Base-by-base conservation (phyloP, 164 flowering plant genomes). In the Litsea cubeba region DNA sequence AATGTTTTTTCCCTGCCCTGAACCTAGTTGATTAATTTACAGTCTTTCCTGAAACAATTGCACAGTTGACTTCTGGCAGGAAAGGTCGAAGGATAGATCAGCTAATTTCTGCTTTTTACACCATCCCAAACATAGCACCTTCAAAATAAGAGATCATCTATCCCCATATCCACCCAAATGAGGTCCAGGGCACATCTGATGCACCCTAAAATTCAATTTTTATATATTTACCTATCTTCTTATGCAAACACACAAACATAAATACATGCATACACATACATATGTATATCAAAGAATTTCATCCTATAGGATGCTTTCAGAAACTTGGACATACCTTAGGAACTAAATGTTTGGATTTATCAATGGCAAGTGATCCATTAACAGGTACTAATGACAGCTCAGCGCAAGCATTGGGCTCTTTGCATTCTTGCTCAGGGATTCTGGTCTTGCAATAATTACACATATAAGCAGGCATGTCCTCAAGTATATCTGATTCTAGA, bases 361-460 rank as follows among this genome's bases (percentile, higher is more conserved):
- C 95, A 54, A 75, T 62, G n/a, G 83, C 82, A 6, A 79, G 85
- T 76, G 87, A 74, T 62, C 73, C 87, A 76, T 87, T 89, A 77
- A 85, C 75, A 64, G 91, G 88, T 30, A 92, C 90, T 71, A 91
- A 77, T 78, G 87, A 91, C 81, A 95, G 54, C 65, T 88, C 78
- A 60, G 85, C 78, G 69, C 54, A 50, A 15, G 84, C 90, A 79
- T 71, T 75, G 32, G 57, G 76, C 75, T 85, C 89, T 69, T 77
- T 75, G 18, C 57, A 64, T 74, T 86, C 90, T 24, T 74, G 51
- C 65, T 78, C 74, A 65, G 76, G 69, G 67, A 71, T 75, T 77
- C 24, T 85, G 17, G 40, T 71, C 82, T 87, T 87, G 84, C 99
- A 93, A 50, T 82, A 83, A 76, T 81, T 81, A 74, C 99, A 96